Evolutionary conservation across 2,329 filamentous ascomycete genomes (phyloP), one percentile per base, ranked within the genome.

Genomic region (Ramularia collo-cygni): DNA sequence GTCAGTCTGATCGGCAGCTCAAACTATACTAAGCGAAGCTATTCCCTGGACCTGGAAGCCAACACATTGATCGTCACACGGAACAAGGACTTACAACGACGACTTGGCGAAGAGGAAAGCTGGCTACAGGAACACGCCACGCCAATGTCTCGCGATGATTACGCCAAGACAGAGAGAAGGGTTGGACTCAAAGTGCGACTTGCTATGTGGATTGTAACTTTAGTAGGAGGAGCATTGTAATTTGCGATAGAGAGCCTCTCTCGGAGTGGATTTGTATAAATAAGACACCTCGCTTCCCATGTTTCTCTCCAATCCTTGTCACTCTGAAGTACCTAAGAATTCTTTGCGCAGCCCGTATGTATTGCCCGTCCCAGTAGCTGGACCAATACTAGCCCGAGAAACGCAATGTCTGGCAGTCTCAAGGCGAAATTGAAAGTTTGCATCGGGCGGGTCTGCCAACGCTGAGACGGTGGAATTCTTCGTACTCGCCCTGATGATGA

Each of bases 1-100:
- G 71, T 96, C 40, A 93, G 81, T 21, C 72, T 96, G 13, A 76
- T 98, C 1, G 92, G 92, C 1, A 93, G 85, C 59, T 92, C 84
- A 8, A 98, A 98, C 60, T 98, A 96, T 64, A 98, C 92, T 0
- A 89, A 92, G 62, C 74, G 92, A 33, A 93, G 86, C 58, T 96
- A 98, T 64, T 82, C 83, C 28, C 76, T 95, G 29, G 92, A 98
- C 63, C 72, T 98, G 2, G 92, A 98, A 61, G 85, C 83, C 0
- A 92, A 93, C 24, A 85, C 85, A 1, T 64, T 95, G 42, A 82
- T 98, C 18, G 77, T 95, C 4, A 98, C 92, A 1, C 71, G 71
- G 15, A 82, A 96, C 55, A 69, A 81, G 16, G 74, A 70, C 1
- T 63, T 98, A 52, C 85, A 86, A 63, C 67, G 67, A 42, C 74